Base-by-base conservation (phyloP, 139 green algal genomes). In the Eudorina sp. region DNA sequence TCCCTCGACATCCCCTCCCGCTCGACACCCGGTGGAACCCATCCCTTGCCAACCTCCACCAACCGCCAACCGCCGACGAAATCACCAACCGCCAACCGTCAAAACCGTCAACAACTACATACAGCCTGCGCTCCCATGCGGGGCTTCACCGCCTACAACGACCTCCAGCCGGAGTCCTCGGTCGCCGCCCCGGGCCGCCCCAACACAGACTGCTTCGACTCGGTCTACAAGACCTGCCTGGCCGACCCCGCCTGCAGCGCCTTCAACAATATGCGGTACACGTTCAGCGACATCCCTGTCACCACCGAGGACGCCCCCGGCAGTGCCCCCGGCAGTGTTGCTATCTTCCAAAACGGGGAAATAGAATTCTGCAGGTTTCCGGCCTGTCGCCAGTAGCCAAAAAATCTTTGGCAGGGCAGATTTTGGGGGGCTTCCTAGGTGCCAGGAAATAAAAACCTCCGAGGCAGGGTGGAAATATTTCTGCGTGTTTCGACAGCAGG, bases 201-300 rank as follows among this genome's bases (percentile, higher is more conserved):
- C 55, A 66, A n/a, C n/a, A n/a, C n/a, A n/a, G n/a, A 66, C 23
- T 66, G 55, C 55, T 66, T 66, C 55, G 7, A 7, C 3, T 23
- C 27, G 23, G 55, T 66, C 23, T 66, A 66, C 55, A 66, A 66
- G 55, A 4, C 55, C 5, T 66, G 55, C 29, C 8, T 66, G 55
- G 55, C 55, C 27, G 55, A 66, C 55, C 8, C 55, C 27, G 7
- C 55, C 55, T 66, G 55, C 55, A 66, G 29, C 23, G 55, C 55
- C 55, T 66, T 66, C 55, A 66, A 66, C 55, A 66, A 66, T 25
- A 66, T 66, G 55, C 55, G 55, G 23, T 66, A 66, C 55, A 66
- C 8, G 4, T 66, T 23, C 23, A 66, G 3, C 6, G 8, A 11
- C 3, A 23, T 66, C 23, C 55, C 55, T 25, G 29, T 34, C 55